Evolutionary conservation across 305 asterid genomes (phyloP).

Genomic region (Fraxinus greggii): DNA sequence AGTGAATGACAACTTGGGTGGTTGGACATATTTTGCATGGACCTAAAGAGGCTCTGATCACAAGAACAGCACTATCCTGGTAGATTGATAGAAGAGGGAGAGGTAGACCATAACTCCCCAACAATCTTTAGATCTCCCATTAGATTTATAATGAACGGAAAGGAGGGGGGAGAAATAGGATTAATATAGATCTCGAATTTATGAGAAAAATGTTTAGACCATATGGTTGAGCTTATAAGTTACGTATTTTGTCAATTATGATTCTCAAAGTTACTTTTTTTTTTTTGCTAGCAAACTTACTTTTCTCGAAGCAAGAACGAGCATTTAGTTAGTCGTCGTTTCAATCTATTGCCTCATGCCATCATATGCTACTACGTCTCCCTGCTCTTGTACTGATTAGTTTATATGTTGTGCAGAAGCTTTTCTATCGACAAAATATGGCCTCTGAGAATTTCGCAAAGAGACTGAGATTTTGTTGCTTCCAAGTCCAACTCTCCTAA

Average conservation of each 20-base stretch:
- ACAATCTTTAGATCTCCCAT: background rate
- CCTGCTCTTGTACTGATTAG: slow-evolving; percentile 7
- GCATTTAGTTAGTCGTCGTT: background rate
- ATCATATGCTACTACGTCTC: background rate
- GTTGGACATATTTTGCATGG: background rate
- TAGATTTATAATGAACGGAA: background rate
- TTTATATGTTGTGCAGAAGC: slow-evolving; percentile 10
- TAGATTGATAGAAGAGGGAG: background rate
- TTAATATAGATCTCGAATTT: background rate
- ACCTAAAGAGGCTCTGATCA: background rate
- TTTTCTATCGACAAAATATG: background rate
- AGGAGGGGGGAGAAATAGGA: background rate
- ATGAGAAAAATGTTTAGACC: background rate
- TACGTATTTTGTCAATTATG: background rate
- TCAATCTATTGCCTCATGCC: background rate
- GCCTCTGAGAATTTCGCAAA: background rate
- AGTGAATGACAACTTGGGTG: background rate
- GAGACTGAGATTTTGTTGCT: background rate
- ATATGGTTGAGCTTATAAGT: background rate
- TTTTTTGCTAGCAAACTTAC: background rate
- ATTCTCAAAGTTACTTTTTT: background rate
- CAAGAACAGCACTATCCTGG: background rate
- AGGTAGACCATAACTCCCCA: background rate
- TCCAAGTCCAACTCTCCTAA: background rate
- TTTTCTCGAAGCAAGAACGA: background rate